These are phyloP conservation scores for Chloranthus sessilifolius DNA, from an alignment of 164 flowering plant genomes.

Conservation along the genomic window DNA sequence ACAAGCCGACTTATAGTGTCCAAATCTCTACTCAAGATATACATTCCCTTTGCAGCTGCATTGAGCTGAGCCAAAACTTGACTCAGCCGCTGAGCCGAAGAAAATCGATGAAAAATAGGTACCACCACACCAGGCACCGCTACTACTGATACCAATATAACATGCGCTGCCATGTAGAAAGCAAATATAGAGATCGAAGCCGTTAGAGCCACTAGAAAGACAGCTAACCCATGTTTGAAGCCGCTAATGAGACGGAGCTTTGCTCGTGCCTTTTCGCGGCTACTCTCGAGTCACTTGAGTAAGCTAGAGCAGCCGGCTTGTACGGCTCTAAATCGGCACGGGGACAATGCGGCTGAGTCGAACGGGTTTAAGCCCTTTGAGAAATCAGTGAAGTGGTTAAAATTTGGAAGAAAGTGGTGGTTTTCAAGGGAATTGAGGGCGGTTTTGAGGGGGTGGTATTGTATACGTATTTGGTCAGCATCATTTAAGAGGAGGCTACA, in stretches of 20 bases:
- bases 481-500: constrained; percentile 45
- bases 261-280: constrained; percentile 36
- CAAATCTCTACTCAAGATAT: constrained; percentile 55
- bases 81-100: constrained; percentile 21
- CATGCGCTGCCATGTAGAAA: constrained; percentile 29
- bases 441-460: constrained; percentile 27
- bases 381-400: constrained; percentile 18
- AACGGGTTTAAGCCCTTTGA: constrained; percentile 36
- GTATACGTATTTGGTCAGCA: constrained; percentile 32
- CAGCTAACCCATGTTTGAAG: constrained; percentile 35
- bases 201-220: constrained; percentile 35
- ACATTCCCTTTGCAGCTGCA: constrained; percentile 61
- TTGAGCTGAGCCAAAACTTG: constrained; percentile 50
- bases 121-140: constrained; percentile 42
- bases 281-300: constrained; percentile 46
- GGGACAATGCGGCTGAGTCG: constrained; percentile 22
- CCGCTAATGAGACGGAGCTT: constrained; percentile 29
- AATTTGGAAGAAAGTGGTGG: too few relatives aligned
- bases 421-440: constrained; percentile 16
- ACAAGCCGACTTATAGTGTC: constrained; percentile 66
- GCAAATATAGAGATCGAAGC: constrained; percentile 31
- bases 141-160: constrained; percentile 29
- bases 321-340: constrained; percentile 24
- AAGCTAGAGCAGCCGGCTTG: constrained; percentile 36
- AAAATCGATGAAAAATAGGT: constrained; percentile 24